A percentile compares a stretch with the other conserved stretches of the same genome.
These are phyloP conservation scores for Shiraia bambusicola DNA, from an alignment of 2,329 filamentous ascomycete species.

Conservation along the genomic window DNA sequence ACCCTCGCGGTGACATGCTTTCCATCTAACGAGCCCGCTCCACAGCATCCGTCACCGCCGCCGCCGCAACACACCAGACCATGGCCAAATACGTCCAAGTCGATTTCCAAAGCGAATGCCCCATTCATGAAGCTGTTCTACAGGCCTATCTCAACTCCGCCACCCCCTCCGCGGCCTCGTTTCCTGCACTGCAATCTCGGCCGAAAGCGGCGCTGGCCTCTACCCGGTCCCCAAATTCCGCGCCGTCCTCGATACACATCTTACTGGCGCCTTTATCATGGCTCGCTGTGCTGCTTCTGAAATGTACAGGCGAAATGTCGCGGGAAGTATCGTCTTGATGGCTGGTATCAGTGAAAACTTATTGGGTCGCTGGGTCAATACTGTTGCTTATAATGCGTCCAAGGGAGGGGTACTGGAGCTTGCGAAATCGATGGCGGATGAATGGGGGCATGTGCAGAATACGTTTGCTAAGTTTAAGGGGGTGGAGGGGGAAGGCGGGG, in stretches of 20 bases:
- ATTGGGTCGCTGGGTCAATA: slow-evolving; percentile 44
- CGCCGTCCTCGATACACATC: slow-evolving; percentile 42
- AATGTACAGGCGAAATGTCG: slow-evolving; percentile 31
- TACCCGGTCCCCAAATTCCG: slow-evolving; percentile 38
- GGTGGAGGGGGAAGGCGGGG: too few relatives aligned
- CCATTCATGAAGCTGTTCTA: slow-evolving; percentile 14
- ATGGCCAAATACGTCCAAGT: slow-evolving; percentile 19
- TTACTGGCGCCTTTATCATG: slow-evolving; percentile 41
- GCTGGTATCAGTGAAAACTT: slow-evolving; percentile 43
- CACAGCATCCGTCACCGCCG: slow-evolving; percentile 7
- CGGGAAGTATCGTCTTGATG: slow-evolving; percentile 43
- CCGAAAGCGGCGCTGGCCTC: slow-evolving; percentile 34
- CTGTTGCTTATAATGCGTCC: slow-evolving; percentile 55
- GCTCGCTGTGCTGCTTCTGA: slow-evolving; percentile 37
- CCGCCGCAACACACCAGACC: slow-evolving; percentile 9
- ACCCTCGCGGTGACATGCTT: not conserved
- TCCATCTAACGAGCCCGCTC: not conserved
- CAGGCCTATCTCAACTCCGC: slow-evolving; percentile 10
- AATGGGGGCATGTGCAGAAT: slow-evolving; percentile 45
- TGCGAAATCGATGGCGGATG: slow-evolving; percentile 53
- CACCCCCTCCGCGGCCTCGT: slow-evolving; percentile 30
- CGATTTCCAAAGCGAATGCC: slow-evolving; percentile 24
- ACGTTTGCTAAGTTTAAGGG: slow-evolving; percentile 43
- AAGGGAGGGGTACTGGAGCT: slow-evolving; percentile 59
- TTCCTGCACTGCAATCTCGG: slow-evolving; percentile 33